Conservation (phyloP, 371 early-diverging fungal genomes). For the Apophysomyces trapeziformis region DNA sequence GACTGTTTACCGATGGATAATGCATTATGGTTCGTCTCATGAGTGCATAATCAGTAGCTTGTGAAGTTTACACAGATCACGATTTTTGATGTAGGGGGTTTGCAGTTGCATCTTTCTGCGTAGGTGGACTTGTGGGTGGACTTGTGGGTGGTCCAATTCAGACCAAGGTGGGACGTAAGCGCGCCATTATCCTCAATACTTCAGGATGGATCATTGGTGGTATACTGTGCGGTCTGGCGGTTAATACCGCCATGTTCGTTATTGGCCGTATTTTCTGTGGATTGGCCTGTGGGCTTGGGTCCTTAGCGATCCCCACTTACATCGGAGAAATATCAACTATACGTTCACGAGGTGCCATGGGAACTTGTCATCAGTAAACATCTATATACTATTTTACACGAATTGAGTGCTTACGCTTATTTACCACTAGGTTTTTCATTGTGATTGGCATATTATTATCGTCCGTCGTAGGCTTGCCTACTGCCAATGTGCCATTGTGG, state of each 20-base stretch:
- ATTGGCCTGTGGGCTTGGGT: slow-evolving; percentile 72
- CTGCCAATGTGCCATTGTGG: slow-evolving; percentile 70
- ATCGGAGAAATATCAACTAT: slow-evolving; percentile 78
- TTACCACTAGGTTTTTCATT: slow-evolving; percentile 57
- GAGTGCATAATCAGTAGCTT: background rate
- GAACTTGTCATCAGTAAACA: slow-evolving; percentile 67
- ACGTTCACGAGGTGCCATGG: slow-evolving; percentile 65
- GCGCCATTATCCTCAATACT: slow-evolving; percentile 61
- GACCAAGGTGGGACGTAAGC: slow-evolving; percentile 62
- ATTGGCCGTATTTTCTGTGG: slow-evolving; percentile 33
- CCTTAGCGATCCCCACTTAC: slow-evolving; percentile 79
- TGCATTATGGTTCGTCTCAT: slow-evolving; percentile 18
- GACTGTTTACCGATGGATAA: slow-evolving; percentile 36
- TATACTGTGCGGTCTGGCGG: slow-evolving; percentile 53
- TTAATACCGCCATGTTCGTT: slow-evolving; percentile 27
- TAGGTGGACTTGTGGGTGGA: slow-evolving; percentile 74
- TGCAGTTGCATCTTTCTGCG: slow-evolving; percentile 60
- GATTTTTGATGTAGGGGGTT: slow-evolving; percentile 52
- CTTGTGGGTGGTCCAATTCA: slow-evolving; percentile 58
- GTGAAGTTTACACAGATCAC: too few relatives aligned
- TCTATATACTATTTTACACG: too few relatives aligned
- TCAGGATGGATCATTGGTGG: slow-evolving; percentile 61
- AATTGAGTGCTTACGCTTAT: background rate
- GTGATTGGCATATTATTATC: slow-evolving; percentile 77
- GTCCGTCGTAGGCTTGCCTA: slow-evolving; percentile 63